Percentiles rank a stretch among this genome's conserved stretches.
These are phyloP conservation scores for Chloranthus sessilifolius DNA, from an alignment of 164 flowering plant species.

Conservation along the genomic window DNA sequence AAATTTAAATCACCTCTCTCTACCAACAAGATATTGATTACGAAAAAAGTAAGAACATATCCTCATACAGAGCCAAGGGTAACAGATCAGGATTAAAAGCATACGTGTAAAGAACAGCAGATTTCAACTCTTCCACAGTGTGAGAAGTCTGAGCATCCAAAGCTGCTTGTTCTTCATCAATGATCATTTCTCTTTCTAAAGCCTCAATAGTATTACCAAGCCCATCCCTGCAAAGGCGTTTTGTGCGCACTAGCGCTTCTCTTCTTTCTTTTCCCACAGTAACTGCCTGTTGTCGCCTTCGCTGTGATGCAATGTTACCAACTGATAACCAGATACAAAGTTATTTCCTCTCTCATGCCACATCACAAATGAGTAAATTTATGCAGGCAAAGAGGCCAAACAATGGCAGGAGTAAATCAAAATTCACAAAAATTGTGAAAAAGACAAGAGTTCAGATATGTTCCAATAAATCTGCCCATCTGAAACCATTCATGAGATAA, in stretches of 20 bases:
- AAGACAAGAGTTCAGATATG: too few relatives aligned
- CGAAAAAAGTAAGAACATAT: too few relatives aligned
- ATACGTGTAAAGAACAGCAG: slow-evolving; percentile 53
- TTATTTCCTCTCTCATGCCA: background rate
- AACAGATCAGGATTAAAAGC: too few relatives aligned
- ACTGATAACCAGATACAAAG: slow-evolving; percentile 34
- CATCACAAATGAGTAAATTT: background rate
- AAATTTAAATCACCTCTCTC: too few relatives aligned
- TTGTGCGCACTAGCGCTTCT: slow-evolving; percentile 75
- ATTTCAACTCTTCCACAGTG: slow-evolving; percentile 66
- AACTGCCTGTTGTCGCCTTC: slow-evolving; percentile 75
- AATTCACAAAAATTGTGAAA: background rate
- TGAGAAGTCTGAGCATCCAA: slow-evolving; percentile 60
- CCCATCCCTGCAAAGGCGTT: slow-evolving; percentile 79
- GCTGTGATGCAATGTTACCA: slow-evolving; percentile 60
- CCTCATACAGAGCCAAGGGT: too few relatives aligned
- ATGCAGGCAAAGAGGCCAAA: background rate
- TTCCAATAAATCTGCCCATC: too few relatives aligned
- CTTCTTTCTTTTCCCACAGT: slow-evolving; percentile 81
- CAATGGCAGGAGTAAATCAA: background rate
- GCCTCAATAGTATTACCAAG: slow-evolving; percentile 32
- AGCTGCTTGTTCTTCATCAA: slow-evolving; percentile 60
- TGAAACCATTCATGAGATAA: too few relatives aligned
- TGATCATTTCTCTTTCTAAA: slow-evolving; percentile 57
- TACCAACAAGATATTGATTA: too few relatives aligned